Base-by-base conservation (phyloP, 2,329 filamentous ascomycete genomes). In the Tympanopsis confertula region DNA sequence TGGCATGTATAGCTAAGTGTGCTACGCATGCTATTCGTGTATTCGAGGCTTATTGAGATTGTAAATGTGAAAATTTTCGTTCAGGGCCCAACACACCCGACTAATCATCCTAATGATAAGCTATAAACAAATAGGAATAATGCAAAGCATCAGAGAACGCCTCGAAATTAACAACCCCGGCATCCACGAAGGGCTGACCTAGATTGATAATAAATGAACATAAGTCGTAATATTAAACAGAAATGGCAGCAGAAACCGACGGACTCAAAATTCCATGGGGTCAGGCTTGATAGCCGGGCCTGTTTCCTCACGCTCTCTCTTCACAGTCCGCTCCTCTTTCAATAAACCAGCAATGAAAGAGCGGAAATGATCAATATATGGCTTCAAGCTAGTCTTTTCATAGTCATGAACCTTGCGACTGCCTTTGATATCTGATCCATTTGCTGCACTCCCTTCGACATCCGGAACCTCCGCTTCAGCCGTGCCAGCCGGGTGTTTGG, bases 361-460 rank as follows among this genome's bases (percentile, higher is more conserved):
- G 47, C 83, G 74, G 59, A 98, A 96, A 47, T 82, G 80, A 41
- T 96, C 88, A 24, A 96, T 78, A 55, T 94, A 96, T 5, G 87
- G 86, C 63, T 83, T 94, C 52, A 98, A 59, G 46, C 86, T 86
- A 18, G 91, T 98, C 74, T 96, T 98, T 62, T 98, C 89, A 79
- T 89, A 96, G 54, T 98, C 91, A 47, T 81, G 74, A 35, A 84
- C 50, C 33, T 51, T 55, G 44, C 64, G 53, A 32, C 42, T 45
- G 18, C 30, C 30, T 26, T n/a, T 26, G 7, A 26, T 13, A 15
- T 33, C 13, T n/a, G 22, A 29, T 15, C 17, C 15, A 7, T n/a
- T n/a, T 33, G 12, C 35, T 12, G 29, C 24, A 32, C 19, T 12
- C 3, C n/a, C 14, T 15, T 33, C 18, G 35, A 19, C 22, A 13